Percentiles rank a stretch among this genome's conserved stretches.
Evolutionary conservation across 441 rosid genomes (phyloP).

Genomic region (Populus hybrid): DNA sequence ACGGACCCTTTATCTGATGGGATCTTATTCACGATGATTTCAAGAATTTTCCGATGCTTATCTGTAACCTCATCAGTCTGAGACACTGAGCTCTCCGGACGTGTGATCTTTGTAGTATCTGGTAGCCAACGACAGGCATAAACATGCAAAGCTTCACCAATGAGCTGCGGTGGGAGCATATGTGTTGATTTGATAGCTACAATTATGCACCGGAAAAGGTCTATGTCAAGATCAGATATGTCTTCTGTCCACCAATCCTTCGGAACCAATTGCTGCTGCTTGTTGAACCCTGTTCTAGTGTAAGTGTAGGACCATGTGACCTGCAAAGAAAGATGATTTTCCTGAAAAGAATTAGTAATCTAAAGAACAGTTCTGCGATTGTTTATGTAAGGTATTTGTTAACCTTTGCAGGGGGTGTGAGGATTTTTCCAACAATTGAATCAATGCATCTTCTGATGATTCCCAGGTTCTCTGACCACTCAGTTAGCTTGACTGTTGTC

Average conservation of each 20-base stretch:
- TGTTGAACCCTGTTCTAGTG: slow-evolving; percentile 72
- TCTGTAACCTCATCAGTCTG: slow-evolving; percentile 42
- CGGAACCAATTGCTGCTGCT: slow-evolving; percentile 65
- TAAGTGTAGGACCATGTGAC: slow-evolving; percentile 95
- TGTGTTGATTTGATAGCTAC: slow-evolving; percentile 64
- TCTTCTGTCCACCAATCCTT: slow-evolving; percentile 99
- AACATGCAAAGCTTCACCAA: slow-evolving; percentile 96
- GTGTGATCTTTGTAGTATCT: slow-evolving; percentile 46
- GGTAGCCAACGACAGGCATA: slow-evolving; percentile 95
- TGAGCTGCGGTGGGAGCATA: slow-evolving; percentile 67
- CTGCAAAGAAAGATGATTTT: slow-evolving; percentile 32
- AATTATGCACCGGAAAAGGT: slow-evolving; percentile 73
- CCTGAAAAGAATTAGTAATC: neutral
- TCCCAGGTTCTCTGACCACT: slow-evolving; percentile 91
- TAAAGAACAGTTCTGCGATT: neutral
- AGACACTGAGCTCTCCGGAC: slow-evolving; percentile 40
- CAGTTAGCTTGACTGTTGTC: slow-evolving; percentile 65
- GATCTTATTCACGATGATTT: slow-evolving; percentile 73
- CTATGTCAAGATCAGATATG: slow-evolving; percentile 83
- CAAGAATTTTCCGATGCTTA: slow-evolving; percentile 58
- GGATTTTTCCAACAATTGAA: slow-evolving; percentile 79
- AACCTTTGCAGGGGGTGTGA: slow-evolving; percentile 71
- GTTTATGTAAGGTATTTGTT: neutral
- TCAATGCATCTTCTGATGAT: slow-evolving; percentile 80
- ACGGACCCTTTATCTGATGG: slow-evolving; percentile 89